phyloP scores from a whole-genome alignment of 148 eudicot genomes.

The Rhododendron kiyosumense region DNA sequence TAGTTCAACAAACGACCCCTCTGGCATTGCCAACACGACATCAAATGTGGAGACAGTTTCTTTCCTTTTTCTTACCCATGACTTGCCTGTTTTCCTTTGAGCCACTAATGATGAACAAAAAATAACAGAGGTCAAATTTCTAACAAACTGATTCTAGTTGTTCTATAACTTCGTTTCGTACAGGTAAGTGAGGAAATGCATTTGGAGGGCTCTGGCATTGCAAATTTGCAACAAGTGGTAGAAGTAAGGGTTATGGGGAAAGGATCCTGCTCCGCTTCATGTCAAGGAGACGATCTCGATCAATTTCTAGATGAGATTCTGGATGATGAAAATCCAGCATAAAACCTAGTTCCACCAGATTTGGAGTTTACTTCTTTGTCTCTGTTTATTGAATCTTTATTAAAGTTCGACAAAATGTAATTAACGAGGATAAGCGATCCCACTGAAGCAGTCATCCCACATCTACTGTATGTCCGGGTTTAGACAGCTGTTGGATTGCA shows the following conservation, averaged over 20 bases:
- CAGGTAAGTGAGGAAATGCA: constrained; percentile 3
- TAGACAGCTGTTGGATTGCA: too few species aligned
- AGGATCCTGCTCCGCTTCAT: not conserved
- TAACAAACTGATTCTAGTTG: not conserved
- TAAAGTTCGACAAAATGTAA: too few species aligned
- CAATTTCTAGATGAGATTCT: too few species aligned
- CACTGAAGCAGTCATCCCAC: too few species aligned
- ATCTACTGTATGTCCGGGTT: too few species aligned
- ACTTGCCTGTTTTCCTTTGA: not conserved
- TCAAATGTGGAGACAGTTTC: not conserved
- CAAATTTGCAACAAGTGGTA: not conserved
- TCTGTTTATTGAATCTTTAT: too few species aligned
- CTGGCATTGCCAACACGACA: not conserved
- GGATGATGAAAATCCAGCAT: too few species aligned
- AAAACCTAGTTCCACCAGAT: too few species aligned
- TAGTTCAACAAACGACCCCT: not conserved
- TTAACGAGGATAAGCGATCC: too few species aligned
- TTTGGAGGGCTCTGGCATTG: not conserved
- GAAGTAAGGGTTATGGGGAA: not conserved
- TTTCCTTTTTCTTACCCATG: not conserved
- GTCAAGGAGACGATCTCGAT: too few species aligned
- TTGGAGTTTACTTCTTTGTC: too few species aligned
- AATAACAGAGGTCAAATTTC: not conserved
- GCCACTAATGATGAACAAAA: not conserved
- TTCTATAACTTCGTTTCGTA: not conserved